Percentiles rank a stretch among this genome's conserved stretches.
Evolutionary conservation across 2,329 filamentous ascomycete genomes (phyloP).

Genomic region (Alternaria consortialis): DNA sequence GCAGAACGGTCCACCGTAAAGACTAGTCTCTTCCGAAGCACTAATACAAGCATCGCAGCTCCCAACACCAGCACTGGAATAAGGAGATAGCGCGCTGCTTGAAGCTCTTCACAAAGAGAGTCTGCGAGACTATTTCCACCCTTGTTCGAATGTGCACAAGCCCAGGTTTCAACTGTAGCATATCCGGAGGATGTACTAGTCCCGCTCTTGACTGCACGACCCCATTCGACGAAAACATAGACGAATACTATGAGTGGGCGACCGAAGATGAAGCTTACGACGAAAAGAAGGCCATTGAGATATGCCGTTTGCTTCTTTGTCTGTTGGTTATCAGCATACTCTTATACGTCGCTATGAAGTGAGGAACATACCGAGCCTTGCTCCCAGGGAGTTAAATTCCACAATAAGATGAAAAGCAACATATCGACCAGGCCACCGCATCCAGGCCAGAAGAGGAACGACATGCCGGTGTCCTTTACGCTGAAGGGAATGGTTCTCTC

Average conservation of each 20-base stretch:
- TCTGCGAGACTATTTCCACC: neutral
- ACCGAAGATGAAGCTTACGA: conserved; percentile 17
- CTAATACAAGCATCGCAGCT: conserved; percentile 1
- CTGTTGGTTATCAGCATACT: neutral
- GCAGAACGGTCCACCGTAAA: neutral
- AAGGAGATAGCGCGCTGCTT: conserved; percentile 13
- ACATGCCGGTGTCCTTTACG: conserved; percentile 6
- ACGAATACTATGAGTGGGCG: conserved; percentile 20
- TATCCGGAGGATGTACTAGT: neutral
- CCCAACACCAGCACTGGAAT: conserved; percentile 17
- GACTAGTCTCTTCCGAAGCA: neutral
- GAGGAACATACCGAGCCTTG: neutral
- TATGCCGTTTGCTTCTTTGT: conserved; percentile 3
- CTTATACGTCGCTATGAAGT: neutral
- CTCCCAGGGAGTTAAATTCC: neutral
- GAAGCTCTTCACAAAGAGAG: conserved; percentile 15
- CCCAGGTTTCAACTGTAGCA: conserved; percentile 18
- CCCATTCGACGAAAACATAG: conserved; percentile 14
- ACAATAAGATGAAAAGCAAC: conserved; percentile 16
- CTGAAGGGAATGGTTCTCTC: neutral
- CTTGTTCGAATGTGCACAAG: conserved; percentile 3
- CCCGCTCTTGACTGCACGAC: neutral
- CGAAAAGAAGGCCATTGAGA: conserved; percentile 18
- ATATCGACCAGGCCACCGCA: conserved; percentile 23
- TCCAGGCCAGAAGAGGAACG: conserved; percentile 26